Evolutionary conservation across 1,139 yeast genomes (phyloP).

Genomic region (Kodamaea arcana): DNA sequence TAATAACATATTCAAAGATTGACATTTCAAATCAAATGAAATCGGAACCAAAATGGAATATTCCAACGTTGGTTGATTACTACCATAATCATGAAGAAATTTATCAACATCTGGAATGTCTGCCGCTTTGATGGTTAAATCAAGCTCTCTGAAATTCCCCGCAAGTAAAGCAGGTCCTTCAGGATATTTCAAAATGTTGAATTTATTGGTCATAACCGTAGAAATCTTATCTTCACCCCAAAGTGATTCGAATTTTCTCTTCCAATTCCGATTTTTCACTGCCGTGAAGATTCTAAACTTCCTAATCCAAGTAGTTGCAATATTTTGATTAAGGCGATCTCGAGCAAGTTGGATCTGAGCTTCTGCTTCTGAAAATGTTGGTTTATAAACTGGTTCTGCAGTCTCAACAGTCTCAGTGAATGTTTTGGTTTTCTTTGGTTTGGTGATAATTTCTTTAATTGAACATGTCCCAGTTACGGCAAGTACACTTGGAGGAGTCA

Average conservation of each 20-base stretch:
- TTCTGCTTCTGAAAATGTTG: conserved; percentile 22
- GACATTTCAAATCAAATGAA: conserved; percentile 25
- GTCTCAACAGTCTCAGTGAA: background rate
- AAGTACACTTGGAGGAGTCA: background rate
- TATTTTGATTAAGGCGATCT: conserved; percentile 37
- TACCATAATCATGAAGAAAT: conserved; percentile 34
- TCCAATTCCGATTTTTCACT: conserved; percentile 26
- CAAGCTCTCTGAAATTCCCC: conserved; percentile 28
- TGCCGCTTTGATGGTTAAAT: conserved; percentile 27
- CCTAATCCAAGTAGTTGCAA: conserved; percentile 69
- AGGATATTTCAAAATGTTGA: conserved; percentile 32
- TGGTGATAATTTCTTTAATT: background rate
- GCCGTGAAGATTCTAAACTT: conserved; percentile 27
- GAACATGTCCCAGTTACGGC: background rate
- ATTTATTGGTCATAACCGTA: conserved; percentile 28
- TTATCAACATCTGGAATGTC: conserved; percentile 30
- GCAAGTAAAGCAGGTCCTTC: conserved; percentile 36
- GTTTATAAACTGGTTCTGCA: conserved; percentile 6
- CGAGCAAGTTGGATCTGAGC: conserved; percentile 31
- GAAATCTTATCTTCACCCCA: conserved; percentile 39
- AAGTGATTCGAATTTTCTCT: conserved; percentile 18
- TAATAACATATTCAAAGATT: conserved; percentile 29
- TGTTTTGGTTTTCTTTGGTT: background rate
- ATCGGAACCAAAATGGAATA: conserved; percentile 42
- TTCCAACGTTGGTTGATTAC: conserved; percentile 38